A percentile compares a stretch with the other conserved stretches of the same genome.
phyloP scores from a whole-genome alignment of 75 land plant genomes.

The Selaginella tamariscina region DNA sequence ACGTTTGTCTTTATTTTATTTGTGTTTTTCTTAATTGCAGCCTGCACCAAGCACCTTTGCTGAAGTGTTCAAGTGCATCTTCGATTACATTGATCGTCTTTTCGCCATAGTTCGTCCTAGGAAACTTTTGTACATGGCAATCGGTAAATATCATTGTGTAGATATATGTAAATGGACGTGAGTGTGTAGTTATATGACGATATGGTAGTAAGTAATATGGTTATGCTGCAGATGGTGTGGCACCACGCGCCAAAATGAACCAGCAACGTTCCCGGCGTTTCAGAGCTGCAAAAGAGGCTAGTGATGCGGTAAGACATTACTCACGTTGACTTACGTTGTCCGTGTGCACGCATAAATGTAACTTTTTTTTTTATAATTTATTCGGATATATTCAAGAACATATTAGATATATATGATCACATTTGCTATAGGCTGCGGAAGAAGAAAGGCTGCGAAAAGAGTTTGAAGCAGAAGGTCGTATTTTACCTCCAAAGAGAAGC shows the following conservation, averaged over 20 bases:
- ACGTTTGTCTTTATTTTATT: not conserved
- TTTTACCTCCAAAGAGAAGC: slow-evolving; percentile 50
- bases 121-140: slow-evolving; percentile 72
- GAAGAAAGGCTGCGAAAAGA: slow-evolving; percentile 59
- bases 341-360: too few species aligned
- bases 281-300: slow-evolving; percentile 68
- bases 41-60: slow-evolving; percentile 68
- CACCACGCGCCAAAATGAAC: slow-evolving; percentile 68
- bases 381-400: too few species aligned
- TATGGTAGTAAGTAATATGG: too few species aligned
- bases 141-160: slow-evolving; percentile 31
- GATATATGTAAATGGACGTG: too few species aligned
- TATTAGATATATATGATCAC: not conserved
- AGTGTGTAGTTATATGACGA: too few species aligned
- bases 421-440: slow-evolving; percentile 44
- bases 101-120: slow-evolving; percentile 75
- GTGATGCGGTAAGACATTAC: slow-evolving; percentile 43
- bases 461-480: slow-evolving; percentile 66
- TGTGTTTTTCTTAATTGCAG: slow-evolving; percentile 28
- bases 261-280: slow-evolving; percentile 62
- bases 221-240: slow-evolving; percentile 43
- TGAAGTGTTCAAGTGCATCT: slow-evolving; percentile 73
- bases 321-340: too few species aligned
- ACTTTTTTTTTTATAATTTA: too few species aligned
- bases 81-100: slow-evolving; percentile 74